Conservation (phyloP, 352 stramenopile species). For the Elongisporangium anandrum region DNA sequence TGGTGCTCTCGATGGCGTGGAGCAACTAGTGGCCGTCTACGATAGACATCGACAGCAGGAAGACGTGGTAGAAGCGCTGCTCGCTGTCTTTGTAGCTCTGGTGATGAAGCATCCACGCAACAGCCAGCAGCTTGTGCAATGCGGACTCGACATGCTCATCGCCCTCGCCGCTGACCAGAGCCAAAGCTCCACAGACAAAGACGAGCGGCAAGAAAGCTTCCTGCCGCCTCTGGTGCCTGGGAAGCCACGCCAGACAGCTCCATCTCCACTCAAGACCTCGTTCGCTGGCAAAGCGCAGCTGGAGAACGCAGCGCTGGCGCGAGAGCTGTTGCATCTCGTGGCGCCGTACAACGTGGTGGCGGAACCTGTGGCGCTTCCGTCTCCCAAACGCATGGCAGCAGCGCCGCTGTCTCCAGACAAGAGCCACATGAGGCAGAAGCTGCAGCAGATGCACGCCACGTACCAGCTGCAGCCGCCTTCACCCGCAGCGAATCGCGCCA, state of each 20-base stretch:
- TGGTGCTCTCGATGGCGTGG: constrained; percentile 42
- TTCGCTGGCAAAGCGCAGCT: constrained; percentile 12
- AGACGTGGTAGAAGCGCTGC: constrained; percentile 59
- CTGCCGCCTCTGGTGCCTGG: constrained; percentile 6
- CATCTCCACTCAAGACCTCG: constrained; percentile 5
- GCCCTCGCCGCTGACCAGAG: constrained; percentile 32
- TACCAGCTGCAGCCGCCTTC: constrained; percentile 1
- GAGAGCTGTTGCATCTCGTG: constrained; percentile 57
- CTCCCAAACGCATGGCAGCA: background rate
- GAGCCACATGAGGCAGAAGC: constrained; percentile 9
- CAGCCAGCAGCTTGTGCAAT: constrained; percentile 61
- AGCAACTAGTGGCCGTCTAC: constrained; percentile 39
- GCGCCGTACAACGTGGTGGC: constrained; percentile 34
- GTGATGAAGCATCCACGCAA: constrained; percentile 53
- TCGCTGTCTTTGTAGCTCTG: constrained; percentile 47
- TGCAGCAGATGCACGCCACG: constrained; percentile 8
- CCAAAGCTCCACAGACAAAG: constrained; percentile 20
- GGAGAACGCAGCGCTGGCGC: constrained; percentile 45
- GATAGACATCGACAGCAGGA: constrained; percentile 32
- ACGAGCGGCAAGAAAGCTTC: constrained; percentile 18
- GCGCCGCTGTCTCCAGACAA: constrained; percentile 20
- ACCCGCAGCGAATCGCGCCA: background rate
- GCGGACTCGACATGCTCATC: constrained; percentile 59
- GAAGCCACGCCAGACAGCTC: constrained; percentile 7
- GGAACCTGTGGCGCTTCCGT: background rate